A percentile compares a stretch with the other conserved stretches of the same genome.
These are phyloP conservation scores for Przewalskia tangutica DNA, from an alignment of 257 asterid genomes.

Conservation along the genomic window DNA sequence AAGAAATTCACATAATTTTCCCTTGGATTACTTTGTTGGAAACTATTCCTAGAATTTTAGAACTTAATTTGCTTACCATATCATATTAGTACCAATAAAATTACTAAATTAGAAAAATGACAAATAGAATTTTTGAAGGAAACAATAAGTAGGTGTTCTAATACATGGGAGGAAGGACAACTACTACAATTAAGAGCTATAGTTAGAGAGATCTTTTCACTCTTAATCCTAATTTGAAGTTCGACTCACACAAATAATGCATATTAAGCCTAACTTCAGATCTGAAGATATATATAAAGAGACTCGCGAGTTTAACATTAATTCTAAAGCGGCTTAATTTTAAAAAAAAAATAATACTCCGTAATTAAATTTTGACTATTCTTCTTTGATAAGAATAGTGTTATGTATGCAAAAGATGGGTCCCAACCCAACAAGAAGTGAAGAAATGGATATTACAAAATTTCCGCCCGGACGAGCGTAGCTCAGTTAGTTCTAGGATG, in stretches of 20 bases:
- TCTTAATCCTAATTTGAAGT: not conserved
- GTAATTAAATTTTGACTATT: not conserved
- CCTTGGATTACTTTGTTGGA: not conserved
- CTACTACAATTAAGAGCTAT: no score
- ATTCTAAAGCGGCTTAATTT: not conserved
- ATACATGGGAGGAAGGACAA: no score
- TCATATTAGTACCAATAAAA: no score
- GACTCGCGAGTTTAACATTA: no score
- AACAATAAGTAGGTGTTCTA: no score
- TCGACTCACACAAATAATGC: not conserved
- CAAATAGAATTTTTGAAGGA: no score
- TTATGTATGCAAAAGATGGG: no score
- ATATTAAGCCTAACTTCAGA: not conserved
- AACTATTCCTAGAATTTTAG: not conserved
- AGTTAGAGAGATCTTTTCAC: not conserved
- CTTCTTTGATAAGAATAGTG: not conserved
- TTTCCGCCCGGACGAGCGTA: no score
- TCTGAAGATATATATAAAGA: not conserved
- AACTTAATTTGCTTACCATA: no score
- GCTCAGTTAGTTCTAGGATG: no score
- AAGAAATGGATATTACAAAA: not conserved
- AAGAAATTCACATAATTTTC: not conserved
- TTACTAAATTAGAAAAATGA: no score
- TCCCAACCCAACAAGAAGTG: not conserved
- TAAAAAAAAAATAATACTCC: not conserved